Base-by-base conservation (phyloP, 1,284 basidiomycete species). In the Apiotrichum sp. region DNA sequence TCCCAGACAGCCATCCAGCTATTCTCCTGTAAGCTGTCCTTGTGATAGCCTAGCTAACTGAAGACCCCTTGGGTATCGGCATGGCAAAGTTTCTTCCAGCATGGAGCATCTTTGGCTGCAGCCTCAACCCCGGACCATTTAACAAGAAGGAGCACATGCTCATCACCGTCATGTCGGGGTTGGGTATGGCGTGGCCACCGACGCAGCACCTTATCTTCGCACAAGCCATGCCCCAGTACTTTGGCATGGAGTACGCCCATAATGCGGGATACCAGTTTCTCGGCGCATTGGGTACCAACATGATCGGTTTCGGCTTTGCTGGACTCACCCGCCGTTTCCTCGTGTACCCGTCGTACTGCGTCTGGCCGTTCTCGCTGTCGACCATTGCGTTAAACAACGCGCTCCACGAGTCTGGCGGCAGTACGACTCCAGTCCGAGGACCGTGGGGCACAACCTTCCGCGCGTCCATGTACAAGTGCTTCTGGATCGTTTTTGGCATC, bases 141-240 rank as follows among this genome's bases (percentile, higher is more conserved):
- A 81, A 78, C 43, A 59, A 57, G 34, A 72, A 72, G 61, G 70
- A 72, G 55, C 70, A 72, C 60, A 65, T 67, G 62, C 49, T 70
- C n/a, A 69, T 72, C 43, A 46, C 38, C 40, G 64, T 68, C 55
- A 76, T 77, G 73, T 38, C 55, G 33, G 52, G 50, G 10, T 55
- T 61, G n/a, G 59, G 59, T n/a, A 61, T 61, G 59, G 46, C 59
- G 3, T 61, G 48, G 47, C 59, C 57, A 0, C 59, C 85, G 6
- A 78, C 84, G 0, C 87, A 90, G 70, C 79, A 80, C 54, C 70
- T 84, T 40, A 87, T 86, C 78, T 90, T 67, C 56, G 62, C 61
- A 9, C 61, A 65, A 49, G 59, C 59, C 1, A 57, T 59, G 53
- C 57, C 55, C 7, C 59, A 62, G 61, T 57, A 67, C 52, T 55